phyloP scores from a whole-genome alignment of 1,139 yeast species.

The Magnusiomyces tetraspermus region DNA sequence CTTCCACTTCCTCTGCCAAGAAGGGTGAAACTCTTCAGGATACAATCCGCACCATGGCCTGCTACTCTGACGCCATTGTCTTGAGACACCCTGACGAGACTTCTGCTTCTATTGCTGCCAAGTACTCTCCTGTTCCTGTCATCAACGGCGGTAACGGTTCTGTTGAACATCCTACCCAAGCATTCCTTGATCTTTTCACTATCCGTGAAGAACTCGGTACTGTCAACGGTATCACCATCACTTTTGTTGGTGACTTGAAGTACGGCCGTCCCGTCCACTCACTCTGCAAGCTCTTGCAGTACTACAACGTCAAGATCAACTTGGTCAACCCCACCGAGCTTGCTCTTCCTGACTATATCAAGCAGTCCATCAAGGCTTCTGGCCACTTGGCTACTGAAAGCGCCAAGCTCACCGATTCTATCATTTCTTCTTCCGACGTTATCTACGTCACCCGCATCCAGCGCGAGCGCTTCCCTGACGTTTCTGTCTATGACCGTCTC shows the following conservation, averaged over 20 bases:
- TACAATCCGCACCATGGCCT: constrained; percentile 87
- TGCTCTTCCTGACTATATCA: constrained; percentile 65
- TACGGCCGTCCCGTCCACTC: constrained; percentile 99
- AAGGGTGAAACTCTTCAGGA: constrained; percentile 98
- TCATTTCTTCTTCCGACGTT: constrained; percentile 85
- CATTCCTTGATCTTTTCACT: constrained; percentile 92
- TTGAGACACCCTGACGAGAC: constrained; percentile 93
- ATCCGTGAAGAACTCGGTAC: constrained; percentile 98
- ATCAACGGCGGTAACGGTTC: constrained; percentile 98
- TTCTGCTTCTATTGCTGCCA: constrained; percentile 89
- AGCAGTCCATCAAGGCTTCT: constrained; percentile 50
- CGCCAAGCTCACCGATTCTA: constrained; percentile 67
- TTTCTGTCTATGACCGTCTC: constrained; percentile 70
- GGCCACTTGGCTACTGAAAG: constrained; percentile 68
- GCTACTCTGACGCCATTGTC: constrained; percentile 94
- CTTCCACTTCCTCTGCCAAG: constrained; percentile 81
- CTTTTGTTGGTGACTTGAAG: constrained; percentile 98
- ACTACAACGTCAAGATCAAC: constrained; percentile 88
- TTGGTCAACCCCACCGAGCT: constrained; percentile 87
- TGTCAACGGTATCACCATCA: constrained; percentile 93
- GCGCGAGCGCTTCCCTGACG: constrained; percentile 82
- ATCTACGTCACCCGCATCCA: constrained; percentile 97
- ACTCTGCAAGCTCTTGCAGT: constrained; percentile 78
- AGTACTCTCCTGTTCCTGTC: constrained; percentile 93
- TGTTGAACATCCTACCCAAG: constrained; percentile 98